These are phyloP conservation scores for Lippia alba DNA, from an alignment of 305 asterid species.

Conservation along the genomic window DNA sequence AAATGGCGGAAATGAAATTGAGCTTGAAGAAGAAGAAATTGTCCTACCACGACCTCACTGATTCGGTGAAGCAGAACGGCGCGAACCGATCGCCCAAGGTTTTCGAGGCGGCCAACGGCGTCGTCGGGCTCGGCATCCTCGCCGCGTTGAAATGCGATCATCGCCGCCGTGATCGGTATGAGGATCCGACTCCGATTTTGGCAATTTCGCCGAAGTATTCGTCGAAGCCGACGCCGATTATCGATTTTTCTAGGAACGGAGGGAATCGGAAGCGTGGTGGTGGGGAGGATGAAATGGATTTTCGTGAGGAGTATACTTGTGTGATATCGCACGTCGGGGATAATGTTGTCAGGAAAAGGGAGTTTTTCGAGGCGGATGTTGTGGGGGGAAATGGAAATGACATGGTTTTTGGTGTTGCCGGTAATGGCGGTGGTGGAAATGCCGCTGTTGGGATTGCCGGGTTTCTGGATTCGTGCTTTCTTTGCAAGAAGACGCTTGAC, in stretches of 20 bases:
- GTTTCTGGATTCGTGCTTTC: slow-evolving; percentile 72
- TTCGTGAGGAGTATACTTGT: slow-evolving; percentile 80
- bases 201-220: slow-evolving; percentile 60
- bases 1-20: slow-evolving; percentile 55
- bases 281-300: slow-evolving; percentile 54
- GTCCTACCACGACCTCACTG: slow-evolving; percentile 51
- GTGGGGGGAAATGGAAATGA: slow-evolving; percentile 38
- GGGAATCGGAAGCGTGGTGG: slow-evolving; percentile 34
- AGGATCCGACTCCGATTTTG: slow-evolving; percentile 36
- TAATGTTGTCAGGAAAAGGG: slow-evolving; percentile 58
- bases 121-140: slow-evolving; percentile 80
- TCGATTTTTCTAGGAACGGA: slow-evolving; percentile 10
- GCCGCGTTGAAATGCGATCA: slow-evolving; percentile 53
- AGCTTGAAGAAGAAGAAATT: slow-evolving; percentile 52
- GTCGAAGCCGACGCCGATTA: slow-evolving; percentile 50
- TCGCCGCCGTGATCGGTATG: slow-evolving; percentile 36
- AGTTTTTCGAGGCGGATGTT: slow-evolving; percentile 59
- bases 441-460: slow-evolving; percentile 30
- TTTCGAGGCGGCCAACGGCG: slow-evolving; percentile 68
- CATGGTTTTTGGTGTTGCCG: slow-evolving; percentile 32
- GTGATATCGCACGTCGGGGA: slow-evolving; percentile 73
- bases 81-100: slow-evolving; percentile 50
- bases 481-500: slow-evolving; percentile 77
- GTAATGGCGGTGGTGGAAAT: slow-evolving; percentile 26
- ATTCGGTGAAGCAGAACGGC: slow-evolving; percentile 40